Base-by-base conservation (phyloP, 805 yeast species). In the Candida bentonensis region DNA sequence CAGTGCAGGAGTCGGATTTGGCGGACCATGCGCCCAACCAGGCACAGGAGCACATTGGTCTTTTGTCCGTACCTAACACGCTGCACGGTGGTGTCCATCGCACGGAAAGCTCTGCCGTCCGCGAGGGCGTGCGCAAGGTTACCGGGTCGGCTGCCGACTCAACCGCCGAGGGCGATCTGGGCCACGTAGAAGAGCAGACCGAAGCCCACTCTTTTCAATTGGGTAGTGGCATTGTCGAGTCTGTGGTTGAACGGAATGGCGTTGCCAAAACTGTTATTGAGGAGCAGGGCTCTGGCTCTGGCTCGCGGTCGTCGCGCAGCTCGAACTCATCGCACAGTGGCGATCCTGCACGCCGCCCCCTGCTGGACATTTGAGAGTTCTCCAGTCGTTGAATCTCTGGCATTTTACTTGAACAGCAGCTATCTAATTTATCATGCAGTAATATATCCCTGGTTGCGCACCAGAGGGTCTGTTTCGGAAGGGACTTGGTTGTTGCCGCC, bases 231-330 rank as follows among this genome's bases (percentile, higher is more conserved):
- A 78, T 86, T 44, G 73, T 83, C 44, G 96, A 86, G 62, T 77
- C 83, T 34, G 79, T 86, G 15, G 77, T 86, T n/a, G 82, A 79
- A 42, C 82, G 82, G 22, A 78, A 80, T 56, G 96, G 95, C 44
- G 82, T 83, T 20, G 78, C 77, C 53, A 86, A 86, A 67, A 85
- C 94, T 2, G 82, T 86, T 48, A 85, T 86, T 54, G 89, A 82
- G 53, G 79, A 76, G 44, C 36, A 30, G 17, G 5, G 17, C 36
- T 9, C 17, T 30, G 36, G 5, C 17, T 30, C 36, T 11, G 69
- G 17, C 13, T 11, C 36, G 17, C 7, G 36, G 5, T 30, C 36
- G 13, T 25, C 27, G 13, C 7, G 27, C 7, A 25, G 27, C 13
- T 25, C 27, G 7, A 25, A 25, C 13, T 25, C 27, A 13, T 25